phyloP scores from a whole-genome alignment of 345 rosid species.

The Luvunga scandens region DNA sequence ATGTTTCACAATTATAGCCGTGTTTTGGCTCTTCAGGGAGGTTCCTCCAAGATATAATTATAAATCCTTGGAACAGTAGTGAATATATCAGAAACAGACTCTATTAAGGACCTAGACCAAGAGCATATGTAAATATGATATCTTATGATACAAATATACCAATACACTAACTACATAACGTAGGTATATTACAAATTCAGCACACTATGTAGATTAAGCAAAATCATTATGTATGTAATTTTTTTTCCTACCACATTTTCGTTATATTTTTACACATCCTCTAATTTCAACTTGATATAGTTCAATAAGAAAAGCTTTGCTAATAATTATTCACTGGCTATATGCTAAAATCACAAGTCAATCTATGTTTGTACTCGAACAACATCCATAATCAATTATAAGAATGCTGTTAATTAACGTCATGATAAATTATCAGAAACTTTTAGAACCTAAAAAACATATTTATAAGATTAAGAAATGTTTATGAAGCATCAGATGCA shows the following conservation, averaged over 20 bases:
- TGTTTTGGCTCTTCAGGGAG: neutral
- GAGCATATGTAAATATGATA: neutral
- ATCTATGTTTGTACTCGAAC: neutral
- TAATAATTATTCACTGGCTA: neutral
- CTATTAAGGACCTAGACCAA: too few species aligned
- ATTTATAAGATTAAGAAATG: neutral
- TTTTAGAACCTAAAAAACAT: neutral
- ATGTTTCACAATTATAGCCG: neutral
- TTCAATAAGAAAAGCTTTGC: neutral
- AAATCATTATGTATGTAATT: neutral
- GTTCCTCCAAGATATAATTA: neutral
- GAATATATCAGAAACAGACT: too few species aligned
- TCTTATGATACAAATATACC: neutral
- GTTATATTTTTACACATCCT: neutral
- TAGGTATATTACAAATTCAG: neutral
- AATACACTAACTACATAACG: neutral
- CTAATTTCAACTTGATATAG: neutral
- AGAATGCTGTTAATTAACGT: neutral
- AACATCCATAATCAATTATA: neutral
- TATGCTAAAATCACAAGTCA: neutral
- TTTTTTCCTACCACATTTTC: neutral
- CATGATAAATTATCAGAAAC: neutral
- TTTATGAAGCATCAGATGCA: neutral
- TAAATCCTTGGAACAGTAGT: too few species aligned
- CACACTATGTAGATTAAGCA: neutral